These are phyloP conservation scores for Hanseniaspora guilliermondii DNA, from an alignment of 805 yeast genomes.

Conservation along the genomic window DNA sequence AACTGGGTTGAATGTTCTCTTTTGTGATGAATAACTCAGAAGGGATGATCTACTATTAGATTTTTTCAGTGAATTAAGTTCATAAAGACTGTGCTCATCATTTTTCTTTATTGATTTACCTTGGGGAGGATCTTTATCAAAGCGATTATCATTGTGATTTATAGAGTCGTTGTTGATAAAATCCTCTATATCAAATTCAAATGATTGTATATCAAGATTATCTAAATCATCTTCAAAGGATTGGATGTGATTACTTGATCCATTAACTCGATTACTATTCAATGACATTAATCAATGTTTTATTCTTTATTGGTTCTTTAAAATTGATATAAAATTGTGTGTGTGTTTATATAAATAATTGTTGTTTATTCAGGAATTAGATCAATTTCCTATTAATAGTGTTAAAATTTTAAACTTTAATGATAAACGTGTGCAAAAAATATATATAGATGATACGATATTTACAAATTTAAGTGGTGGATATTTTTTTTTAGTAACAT, in stretches of 20 bases:
- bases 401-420: no score
- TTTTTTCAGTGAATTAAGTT: conserved; percentile 7
- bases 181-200: conserved; percentile 12
- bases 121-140: not conserved
- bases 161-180: conserved; percentile 1
- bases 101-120: not conserved
- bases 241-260: not conserved
- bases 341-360: no score
- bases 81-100: not conserved
- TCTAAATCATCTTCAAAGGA: conserved; percentile 12
- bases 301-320: no score
- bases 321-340: no score
- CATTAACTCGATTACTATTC: not conserved
- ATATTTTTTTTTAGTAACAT: not conserved
- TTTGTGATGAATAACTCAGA: conserved; percentile 13
- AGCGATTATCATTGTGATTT: not conserved
- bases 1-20: conserved; percentile 3
- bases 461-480: no score
- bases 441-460: not conserved
- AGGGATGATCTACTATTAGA: conserved; percentile 7
- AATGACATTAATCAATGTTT: not conserved
- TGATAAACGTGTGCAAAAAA: not conserved
- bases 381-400: no score
- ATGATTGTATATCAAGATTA: conserved; percentile 8
- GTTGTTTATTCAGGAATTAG: no score